Conservation (phyloP, 257 asterid species). For the Apocynum venetum region DNA sequence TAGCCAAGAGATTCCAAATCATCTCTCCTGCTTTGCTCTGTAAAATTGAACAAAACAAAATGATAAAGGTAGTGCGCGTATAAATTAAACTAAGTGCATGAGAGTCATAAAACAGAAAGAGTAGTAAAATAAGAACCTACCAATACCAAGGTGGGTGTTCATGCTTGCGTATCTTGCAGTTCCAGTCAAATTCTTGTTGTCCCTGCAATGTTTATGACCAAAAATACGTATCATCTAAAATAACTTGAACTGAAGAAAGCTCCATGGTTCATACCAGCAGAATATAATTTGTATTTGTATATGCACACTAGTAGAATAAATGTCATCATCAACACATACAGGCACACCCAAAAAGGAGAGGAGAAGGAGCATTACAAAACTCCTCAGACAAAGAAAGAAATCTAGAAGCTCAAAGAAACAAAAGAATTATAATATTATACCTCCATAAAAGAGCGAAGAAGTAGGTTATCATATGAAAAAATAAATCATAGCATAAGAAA, state of each 20-base stretch:
- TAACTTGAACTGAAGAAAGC: constrained; percentile 4
- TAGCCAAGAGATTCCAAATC: constrained; percentile 98
- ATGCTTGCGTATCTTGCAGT: constrained; percentile 98
- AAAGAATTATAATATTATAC: neutral
- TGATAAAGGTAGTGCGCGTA: constrained; percentile 7
- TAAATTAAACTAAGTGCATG: constrained; percentile 8
- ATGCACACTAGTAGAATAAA: neutral
- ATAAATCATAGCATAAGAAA: neutral
- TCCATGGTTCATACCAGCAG: neutral
- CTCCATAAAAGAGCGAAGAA: neutral
- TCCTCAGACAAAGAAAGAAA: neutral
- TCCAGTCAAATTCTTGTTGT: constrained; percentile 96
- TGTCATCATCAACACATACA: neutral
- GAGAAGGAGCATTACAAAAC: neutral
- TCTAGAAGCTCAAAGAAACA: neutral
- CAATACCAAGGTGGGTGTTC: constrained; percentile 98
- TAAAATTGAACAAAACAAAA: constrained; percentile 1
- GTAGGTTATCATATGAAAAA: neutral
- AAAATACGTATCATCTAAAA: neutral
- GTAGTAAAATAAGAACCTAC: constrained; percentile 38
- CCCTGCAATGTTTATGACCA: constrained; percentile 45
- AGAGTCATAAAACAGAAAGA: constrained; percentile 10
- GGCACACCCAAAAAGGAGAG: neutral
- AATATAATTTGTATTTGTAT: neutral
- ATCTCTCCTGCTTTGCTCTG: constrained; percentile 99